Evolutionary conservation across 2,329 filamentous ascomycete genomes (phyloP), one percentile per base, ranked within the genome.

Genomic region (Fusarium subglutinans): DNA sequence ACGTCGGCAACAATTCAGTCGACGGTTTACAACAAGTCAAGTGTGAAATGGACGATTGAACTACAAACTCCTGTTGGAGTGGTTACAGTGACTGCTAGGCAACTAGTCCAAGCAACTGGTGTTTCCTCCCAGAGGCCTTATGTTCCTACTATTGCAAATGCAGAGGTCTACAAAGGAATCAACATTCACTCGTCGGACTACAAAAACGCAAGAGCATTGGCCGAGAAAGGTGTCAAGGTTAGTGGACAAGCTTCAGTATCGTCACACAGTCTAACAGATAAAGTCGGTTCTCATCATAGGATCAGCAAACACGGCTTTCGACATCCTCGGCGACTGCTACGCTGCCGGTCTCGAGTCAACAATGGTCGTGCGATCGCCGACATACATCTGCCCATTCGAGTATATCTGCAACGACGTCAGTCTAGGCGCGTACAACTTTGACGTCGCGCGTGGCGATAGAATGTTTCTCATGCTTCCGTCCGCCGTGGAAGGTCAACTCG

Each of bases 261-360:
- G 18, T 6, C n/a, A 35, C 13, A 1, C 13, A 8, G 7, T 38
- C 56, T 75, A 47, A 75, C 12, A 6, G 0, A 4, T 3, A 7
- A 6, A 75, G 73, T 76, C 73, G 0, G 64, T 72, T 4, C 45
- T 72, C 13, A 18, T 76, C 1, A 35, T 74, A 18, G 74, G 70
- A 7, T 76, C 74, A 5, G 70, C 73, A 20, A 76, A 66, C 18
- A 74, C 74, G 0, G 73, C 58, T 3, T 76, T 76, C 12, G 70
- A 76, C 9, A 35, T 76, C 5, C n/a, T 76, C 6, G 56, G 44
- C 4, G 70, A 76, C 15, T 76, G 67, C 15, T 17, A 76, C 3
- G 8, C 20, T 3, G 67, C 64, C 1, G 64, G 67, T 2, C 56
- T 74, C 0, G 2, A 62, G 17, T 4, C 47, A 3, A 67, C 50